Evolutionary conservation across 208 protist genomes (phyloP).

Genomic region (Trypanosoma boissoni): DNA sequence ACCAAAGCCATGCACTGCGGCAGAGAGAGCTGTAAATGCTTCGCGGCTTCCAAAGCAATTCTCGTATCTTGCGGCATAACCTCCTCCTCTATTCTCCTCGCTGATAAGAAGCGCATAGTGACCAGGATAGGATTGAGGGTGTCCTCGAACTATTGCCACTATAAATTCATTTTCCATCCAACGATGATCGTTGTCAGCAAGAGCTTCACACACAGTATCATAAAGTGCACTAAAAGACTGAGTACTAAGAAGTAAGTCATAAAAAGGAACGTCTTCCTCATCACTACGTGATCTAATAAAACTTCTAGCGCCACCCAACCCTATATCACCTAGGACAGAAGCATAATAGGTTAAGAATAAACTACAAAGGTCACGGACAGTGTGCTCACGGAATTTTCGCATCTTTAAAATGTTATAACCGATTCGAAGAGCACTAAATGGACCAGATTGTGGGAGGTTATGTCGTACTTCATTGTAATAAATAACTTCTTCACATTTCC

Average conservation of each 20-base stretch:
- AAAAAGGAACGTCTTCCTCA: constrained; percentile 32
- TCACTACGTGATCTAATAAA: constrained; percentile 28
- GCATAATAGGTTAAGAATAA: constrained; percentile 83
- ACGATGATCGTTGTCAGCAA: constrained; percentile 38
- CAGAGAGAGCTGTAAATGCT: constrained; percentile 55
- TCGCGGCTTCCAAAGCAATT: constrained; percentile 71
- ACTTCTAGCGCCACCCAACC: constrained; percentile 32
- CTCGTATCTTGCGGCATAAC: constrained; percentile 50
- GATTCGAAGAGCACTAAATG: constrained; percentile 61
- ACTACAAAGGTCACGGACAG: constrained; percentile 68
- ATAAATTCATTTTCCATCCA: constrained; percentile 89
- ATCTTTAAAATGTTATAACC: constrained; percentile 51
- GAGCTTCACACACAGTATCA: constrained; percentile 47
- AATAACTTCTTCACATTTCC: constrained; percentile 52
- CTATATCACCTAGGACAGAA: constrained; percentile 56
- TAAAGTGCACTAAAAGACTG: constrained; percentile 66
- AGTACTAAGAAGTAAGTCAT: constrained; percentile 50
- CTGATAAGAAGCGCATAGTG: constrained; percentile 52
- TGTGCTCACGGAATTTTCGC: constrained; percentile 54
- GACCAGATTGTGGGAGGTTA: constrained; percentile 57
- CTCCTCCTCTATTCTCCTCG: constrained; percentile 61
- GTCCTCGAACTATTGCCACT: constrained; percentile 61
- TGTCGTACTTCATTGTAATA: constrained; percentile 52
- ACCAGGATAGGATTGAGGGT: constrained; percentile 37
- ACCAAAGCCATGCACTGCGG: constrained; percentile 65